Evolutionary conservation across 2,329 filamentous ascomycete species (phyloP), one percentile per base, ranked within the genome.

Genomic region (Nothopassalora personata): DNA sequence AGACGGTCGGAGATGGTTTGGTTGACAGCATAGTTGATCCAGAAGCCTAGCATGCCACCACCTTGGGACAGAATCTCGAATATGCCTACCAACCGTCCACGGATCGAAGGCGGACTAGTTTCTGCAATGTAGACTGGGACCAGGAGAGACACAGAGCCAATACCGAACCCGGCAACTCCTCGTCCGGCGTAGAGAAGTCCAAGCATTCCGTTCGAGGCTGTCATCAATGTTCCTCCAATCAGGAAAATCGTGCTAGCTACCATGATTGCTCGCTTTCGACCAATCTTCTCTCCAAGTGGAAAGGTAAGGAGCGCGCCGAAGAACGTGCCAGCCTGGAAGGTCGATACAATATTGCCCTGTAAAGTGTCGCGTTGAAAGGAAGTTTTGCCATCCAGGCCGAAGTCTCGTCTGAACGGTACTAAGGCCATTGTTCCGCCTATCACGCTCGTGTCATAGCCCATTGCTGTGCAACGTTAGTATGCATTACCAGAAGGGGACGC

Each of bases 41-140:
- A 76, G 59, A 76, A 77, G 5, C 74, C 73, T 6, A 74, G 60
- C 71, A 76, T 75, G 27, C 84, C 85, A 33, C 86, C 82, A 1
- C 82, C 76, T 73, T 87, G 86, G 73, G 83, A 87, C 28, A 83
- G 82, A 1, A 88, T 77, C 69, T 88, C 86, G 71, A 86, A 88
- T 54, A 88, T 81, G 54, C 86, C 85, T 27, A 88, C 83, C 0
- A 88, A 77, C 1, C 84, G 79, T 18, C 86, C 86, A 62, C 86
- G 80, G 50, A 88, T 80, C 4, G 84, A 83, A 0, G 85, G 84
- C 2, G 86, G 86, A 0, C 83, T 68, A 7, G 68, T 73, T 54
- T 76, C 74, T 8, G 72, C 71, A 54, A 76, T 74, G 54, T 74
- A 75, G 19, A 75, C 70, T 6, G 74, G 74, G 9, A 74, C 71